Evolutionary conservation across 1,284 basidiomycete genomes (phyloP).

Genomic region (Boletus hoseneyae): DNA sequence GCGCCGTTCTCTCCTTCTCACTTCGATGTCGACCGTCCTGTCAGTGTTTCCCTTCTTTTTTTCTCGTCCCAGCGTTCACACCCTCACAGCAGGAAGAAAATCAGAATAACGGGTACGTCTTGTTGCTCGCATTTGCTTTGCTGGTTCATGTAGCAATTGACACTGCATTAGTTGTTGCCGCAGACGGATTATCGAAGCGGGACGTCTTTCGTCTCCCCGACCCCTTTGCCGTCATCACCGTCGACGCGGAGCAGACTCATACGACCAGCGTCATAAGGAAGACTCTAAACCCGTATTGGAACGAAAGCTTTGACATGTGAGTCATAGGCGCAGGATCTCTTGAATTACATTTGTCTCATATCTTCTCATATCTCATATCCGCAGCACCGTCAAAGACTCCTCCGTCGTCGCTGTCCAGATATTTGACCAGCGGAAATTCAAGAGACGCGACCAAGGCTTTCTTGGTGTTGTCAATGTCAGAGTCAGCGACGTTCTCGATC

Average conservation of each 20-base stretch:
- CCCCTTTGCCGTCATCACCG: slow-evolving; percentile 93
- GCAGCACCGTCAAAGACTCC: slow-evolving; percentile 83
- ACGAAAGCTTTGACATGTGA: slow-evolving; percentile 89
- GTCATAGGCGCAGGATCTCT: slow-evolving; percentile 12
- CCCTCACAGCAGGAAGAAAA: slow-evolving; percentile 49
- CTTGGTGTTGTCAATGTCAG: slow-evolving; percentile 91
- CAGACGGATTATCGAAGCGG: slow-evolving; percentile 84
- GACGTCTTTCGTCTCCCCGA: slow-evolving; percentile 91
- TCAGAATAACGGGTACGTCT: slow-evolving; percentile 54
- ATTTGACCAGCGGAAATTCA: slow-evolving; percentile 97
- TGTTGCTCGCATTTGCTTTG: not conserved
- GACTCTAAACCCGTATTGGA: slow-evolving; percentile 92
- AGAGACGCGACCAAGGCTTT: slow-evolving; percentile 92
- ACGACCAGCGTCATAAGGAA: slow-evolving; percentile 90
- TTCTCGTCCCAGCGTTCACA: slow-evolving; percentile 9
- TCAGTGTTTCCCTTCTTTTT: slow-evolving; percentile 17
- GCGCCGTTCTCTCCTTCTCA: not conserved
- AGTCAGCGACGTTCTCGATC: slow-evolving; percentile 86
- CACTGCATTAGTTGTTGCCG: slow-evolving; percentile 70
- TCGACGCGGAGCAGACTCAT: slow-evolving; percentile 92
- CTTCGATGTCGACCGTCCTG: slow-evolving; percentile 30
- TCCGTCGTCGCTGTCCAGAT: slow-evolving; percentile 93
- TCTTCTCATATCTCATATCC: slow-evolving; percentile 11
- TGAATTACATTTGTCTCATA: slow-evolving; percentile 1
- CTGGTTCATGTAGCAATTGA: not conserved